Conservation (phyloP, 2,329 filamentous ascomycete genomes). For the Hirsutella thompsonii region DNA sequence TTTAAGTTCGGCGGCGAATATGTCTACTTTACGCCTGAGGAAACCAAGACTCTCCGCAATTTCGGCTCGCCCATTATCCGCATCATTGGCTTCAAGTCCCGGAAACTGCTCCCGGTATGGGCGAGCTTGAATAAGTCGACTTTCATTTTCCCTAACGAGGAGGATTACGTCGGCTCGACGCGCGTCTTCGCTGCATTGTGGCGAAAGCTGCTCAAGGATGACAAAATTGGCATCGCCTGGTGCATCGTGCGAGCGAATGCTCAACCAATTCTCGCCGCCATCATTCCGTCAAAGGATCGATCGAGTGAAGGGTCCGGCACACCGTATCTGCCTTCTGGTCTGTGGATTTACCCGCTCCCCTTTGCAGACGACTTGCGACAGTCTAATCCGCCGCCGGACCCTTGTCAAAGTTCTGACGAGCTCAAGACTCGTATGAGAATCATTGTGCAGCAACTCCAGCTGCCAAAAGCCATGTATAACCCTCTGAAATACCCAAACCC, state of each 20-base stretch:
- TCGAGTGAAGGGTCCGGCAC: slow-evolving; percentile 51
- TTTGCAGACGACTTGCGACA: slow-evolving; percentile 81
- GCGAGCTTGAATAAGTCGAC: slow-evolving; percentile 74
- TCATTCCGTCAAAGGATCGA: slow-evolving; percentile 62
- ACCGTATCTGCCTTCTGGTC: slow-evolving; percentile 63
- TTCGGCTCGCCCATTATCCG: slow-evolving; percentile 77
- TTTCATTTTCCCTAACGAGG: slow-evolving; percentile 90
- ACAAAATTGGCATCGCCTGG: slow-evolving; percentile 83
- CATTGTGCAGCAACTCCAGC: slow-evolving; percentile 73
- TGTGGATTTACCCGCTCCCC: slow-evolving; percentile 82
- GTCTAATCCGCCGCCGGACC: slow-evolving; percentile 46
- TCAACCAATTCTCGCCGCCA: slow-evolving; percentile 64
- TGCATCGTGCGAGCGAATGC: slow-evolving; percentile 74
- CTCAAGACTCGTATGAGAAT: slow-evolving; percentile 72
- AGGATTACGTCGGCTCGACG: slow-evolving; percentile 79
- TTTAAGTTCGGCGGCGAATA: slow-evolving; percentile 94
- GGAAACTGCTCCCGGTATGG: slow-evolving; percentile 65
- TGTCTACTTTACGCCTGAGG: slow-evolving; percentile 73
- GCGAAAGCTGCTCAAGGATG: slow-evolving; percentile 66
- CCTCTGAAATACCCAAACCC: slow-evolving; percentile 85
- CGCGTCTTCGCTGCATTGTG: slow-evolving; percentile 86
- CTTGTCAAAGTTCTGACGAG: slow-evolving; percentile 47
- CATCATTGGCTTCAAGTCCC: slow-evolving; percentile 87
- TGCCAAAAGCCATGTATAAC: slow-evolving; percentile 76
- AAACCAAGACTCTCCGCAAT: slow-evolving; percentile 62